These are phyloP conservation scores for Xerocomus brunneocitrinus DNA, from an alignment of 768 basidiomycete genomes.

Conservation along the genomic window DNA sequence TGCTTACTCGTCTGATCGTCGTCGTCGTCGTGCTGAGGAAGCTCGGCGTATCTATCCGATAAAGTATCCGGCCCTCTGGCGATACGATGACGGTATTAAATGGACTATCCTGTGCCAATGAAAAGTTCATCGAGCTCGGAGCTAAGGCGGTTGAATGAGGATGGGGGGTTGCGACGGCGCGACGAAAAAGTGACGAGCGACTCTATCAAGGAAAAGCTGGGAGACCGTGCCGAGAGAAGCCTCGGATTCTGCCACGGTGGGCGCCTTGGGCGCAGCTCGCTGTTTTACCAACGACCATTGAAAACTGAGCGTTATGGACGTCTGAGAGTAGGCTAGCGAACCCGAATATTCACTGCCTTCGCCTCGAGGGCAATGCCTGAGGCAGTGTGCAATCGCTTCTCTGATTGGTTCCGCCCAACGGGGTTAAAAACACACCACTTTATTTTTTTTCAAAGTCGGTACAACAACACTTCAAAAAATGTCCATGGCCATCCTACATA, in stretches of 20 bases:
- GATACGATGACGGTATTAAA: slow-evolving; percentile 31
- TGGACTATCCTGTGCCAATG: slow-evolving; percentile 28
- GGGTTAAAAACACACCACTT: not conserved
- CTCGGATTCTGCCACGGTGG: slow-evolving; percentile 32
- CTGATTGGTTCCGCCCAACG: slow-evolving; percentile 22
- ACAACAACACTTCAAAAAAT: not conserved
- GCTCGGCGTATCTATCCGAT: slow-evolving; percentile 29
- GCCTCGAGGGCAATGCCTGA: slow-evolving; percentile 15
- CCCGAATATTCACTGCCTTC: slow-evolving; percentile 12
- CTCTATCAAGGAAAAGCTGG: slow-evolving; percentile 9
- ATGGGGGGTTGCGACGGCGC: slow-evolving; percentile 11
- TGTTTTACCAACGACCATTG: slow-evolving; percentile 1
- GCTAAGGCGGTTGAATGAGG: not conserved
- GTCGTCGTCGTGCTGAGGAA: slow-evolving; percentile 16
- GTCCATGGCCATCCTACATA: not conserved
- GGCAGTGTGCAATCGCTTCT: slow-evolving; percentile 25
- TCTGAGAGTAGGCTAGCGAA: slow-evolving; percentile 1
- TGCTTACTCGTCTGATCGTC: slow-evolving; percentile 21
- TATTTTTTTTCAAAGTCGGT: not conserved
- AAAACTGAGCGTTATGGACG: slow-evolving; percentile 1
- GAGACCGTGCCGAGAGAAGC: slow-evolving; percentile 29
- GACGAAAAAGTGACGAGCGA: slow-evolving; percentile 4
- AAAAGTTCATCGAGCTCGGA: slow-evolving; percentile 27
- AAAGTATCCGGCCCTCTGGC: slow-evolving; percentile 25
- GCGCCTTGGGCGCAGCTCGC: slow-evolving; percentile 17